These are phyloP conservation scores for Trametes sp. DNA, from an alignment of 1,284 basidiomycete species.

Conservation along the genomic window DNA sequence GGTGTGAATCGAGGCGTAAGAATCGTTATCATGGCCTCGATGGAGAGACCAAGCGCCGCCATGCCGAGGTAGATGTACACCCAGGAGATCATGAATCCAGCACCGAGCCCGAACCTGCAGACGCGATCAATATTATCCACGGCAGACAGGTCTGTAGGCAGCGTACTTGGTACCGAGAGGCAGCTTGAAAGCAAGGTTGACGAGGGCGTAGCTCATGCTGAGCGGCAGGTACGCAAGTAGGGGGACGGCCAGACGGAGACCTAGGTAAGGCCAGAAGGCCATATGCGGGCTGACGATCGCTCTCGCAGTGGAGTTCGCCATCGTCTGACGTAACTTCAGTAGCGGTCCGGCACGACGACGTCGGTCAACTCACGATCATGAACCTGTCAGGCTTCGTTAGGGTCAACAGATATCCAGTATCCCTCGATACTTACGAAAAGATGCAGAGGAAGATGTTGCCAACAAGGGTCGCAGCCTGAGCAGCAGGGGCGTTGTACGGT, in stretches of 20 bases:
- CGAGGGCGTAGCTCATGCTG: conserved; percentile 53
- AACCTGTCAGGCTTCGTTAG: conserved; percentile 13
- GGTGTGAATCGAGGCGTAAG: conserved; percentile 43
- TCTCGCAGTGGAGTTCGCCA: conserved; percentile 52
- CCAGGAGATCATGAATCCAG: conserved; percentile 55
- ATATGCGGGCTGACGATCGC: conserved; percentile 52
- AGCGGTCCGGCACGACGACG: background rate
- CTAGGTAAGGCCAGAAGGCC: conserved; percentile 47
- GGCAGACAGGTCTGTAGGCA: background rate
- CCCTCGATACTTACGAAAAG: conserved; percentile 41
- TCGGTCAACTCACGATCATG: conserved; percentile 29
- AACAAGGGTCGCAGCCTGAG: conserved; percentile 59
- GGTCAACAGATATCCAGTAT: background rate
- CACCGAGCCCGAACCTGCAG: conserved; percentile 46
- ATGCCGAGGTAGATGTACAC: conserved; percentile 47
- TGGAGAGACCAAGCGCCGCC: conserved; percentile 47
- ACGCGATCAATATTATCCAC: background rate
- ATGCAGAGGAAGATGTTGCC: conserved; percentile 60
- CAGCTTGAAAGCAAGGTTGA: conserved; percentile 53
- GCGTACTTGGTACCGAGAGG: conserved; percentile 47
- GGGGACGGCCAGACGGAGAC: conserved; percentile 48
- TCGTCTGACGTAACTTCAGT: conserved; percentile 43
- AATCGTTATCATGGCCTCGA: conserved; percentile 49
- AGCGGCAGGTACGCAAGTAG: conserved; percentile 50
- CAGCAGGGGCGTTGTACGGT: conserved; percentile 54